Conservation (phyloP, 192 early-diverging fungal genomes). For the Coemansia sp. region DNA sequence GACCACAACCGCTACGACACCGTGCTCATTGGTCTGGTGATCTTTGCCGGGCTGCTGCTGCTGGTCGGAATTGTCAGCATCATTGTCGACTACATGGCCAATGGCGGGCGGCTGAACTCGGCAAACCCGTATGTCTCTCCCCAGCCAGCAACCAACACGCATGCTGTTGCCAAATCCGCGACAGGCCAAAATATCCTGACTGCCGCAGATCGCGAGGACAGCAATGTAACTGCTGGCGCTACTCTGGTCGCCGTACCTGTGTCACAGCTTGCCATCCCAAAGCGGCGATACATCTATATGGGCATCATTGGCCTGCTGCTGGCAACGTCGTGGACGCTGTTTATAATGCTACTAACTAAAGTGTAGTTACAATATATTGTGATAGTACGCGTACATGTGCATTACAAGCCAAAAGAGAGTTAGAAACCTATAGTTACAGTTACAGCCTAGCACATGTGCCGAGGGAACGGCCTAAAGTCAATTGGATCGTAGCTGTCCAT, state of each 20-base stretch:
- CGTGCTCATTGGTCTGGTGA: constrained; percentile 43
- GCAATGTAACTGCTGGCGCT: not conserved
- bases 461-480: constrained; percentile 22
- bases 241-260: not conserved
- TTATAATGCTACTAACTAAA: constrained; percentile 27
- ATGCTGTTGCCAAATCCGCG: not conserved
- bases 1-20: constrained; percentile 51
- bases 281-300: constrained; percentile 35
- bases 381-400: not conserved
- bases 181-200: not conserved
- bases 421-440: not conserved
- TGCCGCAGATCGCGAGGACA: not conserved
- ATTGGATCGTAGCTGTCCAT: constrained; percentile 5
- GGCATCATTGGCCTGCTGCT: constrained; percentile 36
- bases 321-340: constrained; percentile 33
- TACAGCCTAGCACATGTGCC: constrained; percentile 22
- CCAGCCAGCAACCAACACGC: not conserved
- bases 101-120: constrained; percentile 36
- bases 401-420: not conserved
- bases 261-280: constrained; percentile 11
- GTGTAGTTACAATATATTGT: constrained; percentile 4
- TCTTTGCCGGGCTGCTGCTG: constrained; percentile 34
- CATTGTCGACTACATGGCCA: constrained; percentile 18
- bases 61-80: constrained; percentile 26
- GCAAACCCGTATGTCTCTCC: constrained; percentile 23